Evolutionary conservation across 2,329 filamentous ascomycete genomes (phyloP), one percentile per base, ranked within the genome.

Genomic region (Colletotrichum sp.): DNA sequence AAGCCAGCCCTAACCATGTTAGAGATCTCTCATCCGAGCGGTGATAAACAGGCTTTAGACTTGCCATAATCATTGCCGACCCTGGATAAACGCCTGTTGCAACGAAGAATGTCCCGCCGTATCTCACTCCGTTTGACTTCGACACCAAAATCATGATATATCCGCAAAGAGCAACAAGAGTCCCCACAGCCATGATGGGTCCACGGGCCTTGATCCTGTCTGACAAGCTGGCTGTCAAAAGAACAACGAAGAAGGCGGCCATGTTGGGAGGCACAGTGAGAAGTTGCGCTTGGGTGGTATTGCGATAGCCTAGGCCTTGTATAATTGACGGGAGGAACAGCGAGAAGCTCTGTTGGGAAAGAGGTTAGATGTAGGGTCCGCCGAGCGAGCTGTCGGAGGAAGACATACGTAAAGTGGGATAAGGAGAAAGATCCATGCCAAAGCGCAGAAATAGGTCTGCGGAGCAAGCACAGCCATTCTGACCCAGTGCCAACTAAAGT

Each of bases 401-500:
- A 18, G 14, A 16, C 55, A 4, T 28, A 28, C 66, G 78, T 86
- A 81, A 4, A 81, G 77, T 3, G 80, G 79, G 3, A 81, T 71
- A 18, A 81, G 66, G 4, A 81, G 74, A 72, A 79, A 80, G 71
- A 81, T 80, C 80, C 80, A 81, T 34, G 79, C 77, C 13, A 77
- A 57, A 1, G 78, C 77, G 18, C 77, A 81, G 34, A 83, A 77
- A 57, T 75, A 82, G 2, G 79, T 81, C 71, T 84, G 81, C 13
- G 82, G 81, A 26, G 79, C 81, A 28, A 79, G 71, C 39, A 84
- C 67, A 7, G 79, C 78, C 78, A 82, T 80, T 60, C 78, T 78
- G 52, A 87, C 84, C 85, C 84, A 87, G 66, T 82, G 80, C 86
- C 85, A 87, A 67, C 80, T 81, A 66, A 86, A 84, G 55, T 80